phyloP scores from a whole-genome alignment of 176 grass and related monocot genomes.

The Carex littledalei region DNA sequence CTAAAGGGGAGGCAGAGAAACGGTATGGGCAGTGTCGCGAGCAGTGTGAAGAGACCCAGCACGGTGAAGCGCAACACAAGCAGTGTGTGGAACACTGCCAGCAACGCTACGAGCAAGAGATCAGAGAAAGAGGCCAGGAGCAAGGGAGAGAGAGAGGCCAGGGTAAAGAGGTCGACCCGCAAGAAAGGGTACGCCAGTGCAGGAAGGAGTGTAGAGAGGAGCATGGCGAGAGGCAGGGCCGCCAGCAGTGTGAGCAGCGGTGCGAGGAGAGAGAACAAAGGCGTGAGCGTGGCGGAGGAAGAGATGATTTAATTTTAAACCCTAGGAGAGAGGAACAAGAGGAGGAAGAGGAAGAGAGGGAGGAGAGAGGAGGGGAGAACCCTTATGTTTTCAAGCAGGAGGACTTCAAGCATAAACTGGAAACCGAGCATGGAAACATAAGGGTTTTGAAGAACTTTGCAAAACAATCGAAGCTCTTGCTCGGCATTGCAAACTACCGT shows the following conservation, averaged over 20 bases:
- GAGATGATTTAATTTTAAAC: slow-evolving; percentile 2
- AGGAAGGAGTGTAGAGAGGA: slow-evolving; percentile 4
- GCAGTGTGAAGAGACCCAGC: neutral
- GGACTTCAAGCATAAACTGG: slow-evolving; percentile 27
- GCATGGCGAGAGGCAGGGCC: neutral
- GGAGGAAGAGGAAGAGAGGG: neutral
- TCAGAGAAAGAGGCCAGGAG: neutral
- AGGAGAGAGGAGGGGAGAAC: neutral
- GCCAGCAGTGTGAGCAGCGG: slow-evolving; percentile 10
- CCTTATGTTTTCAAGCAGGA: slow-evolving; percentile 54
- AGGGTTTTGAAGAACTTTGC: slow-evolving; percentile 43
- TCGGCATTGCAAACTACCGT: slow-evolving; percentile 64
- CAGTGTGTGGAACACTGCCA: slow-evolving; percentile 17
- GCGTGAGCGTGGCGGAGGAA: neutral
- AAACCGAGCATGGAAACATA: slow-evolving; percentile 46
- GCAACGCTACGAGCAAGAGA: slow-evolving; percentile 4
- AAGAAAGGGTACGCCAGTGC: neutral
- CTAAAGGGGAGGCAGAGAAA: neutral
- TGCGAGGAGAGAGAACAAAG: slow-evolving; percentile 1
- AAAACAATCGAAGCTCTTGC: slow-evolving; percentile 44
- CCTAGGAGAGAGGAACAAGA: neutral
- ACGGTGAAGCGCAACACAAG: neutral
- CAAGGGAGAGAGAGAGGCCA: neutral
- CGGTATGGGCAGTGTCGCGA: neutral
- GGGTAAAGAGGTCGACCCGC: neutral